Evolutionary conservation across 1,284 basidiomycete genomes (phyloP).

Genomic region (Flammula alnicola): DNA sequence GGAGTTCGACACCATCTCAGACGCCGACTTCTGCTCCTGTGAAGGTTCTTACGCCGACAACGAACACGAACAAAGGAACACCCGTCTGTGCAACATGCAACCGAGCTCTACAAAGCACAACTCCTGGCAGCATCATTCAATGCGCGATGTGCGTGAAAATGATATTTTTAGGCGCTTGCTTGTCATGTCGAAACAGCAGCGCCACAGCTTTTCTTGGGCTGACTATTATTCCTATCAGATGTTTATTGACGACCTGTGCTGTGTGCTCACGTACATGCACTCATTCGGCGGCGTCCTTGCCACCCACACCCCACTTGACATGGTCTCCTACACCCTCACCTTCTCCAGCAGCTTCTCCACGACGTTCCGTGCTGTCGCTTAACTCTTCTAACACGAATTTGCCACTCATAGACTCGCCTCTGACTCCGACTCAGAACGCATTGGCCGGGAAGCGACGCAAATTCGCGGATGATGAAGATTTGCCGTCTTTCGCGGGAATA

Average conservation of each 20-base stretch:
- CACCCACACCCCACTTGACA: slow-evolving; percentile 39
- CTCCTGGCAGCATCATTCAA: slow-evolving; percentile 11
- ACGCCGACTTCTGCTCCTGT: background rate
- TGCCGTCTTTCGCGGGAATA: slow-evolving; percentile 2
- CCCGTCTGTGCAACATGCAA: slow-evolving; percentile 17
- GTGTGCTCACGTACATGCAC: slow-evolving; percentile 42
- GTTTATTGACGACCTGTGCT: slow-evolving; percentile 34
- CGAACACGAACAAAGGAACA: background rate
- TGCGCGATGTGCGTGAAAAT: slow-evolving; percentile 11
- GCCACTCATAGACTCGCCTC: slow-evolving; percentile 2
- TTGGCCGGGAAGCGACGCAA: slow-evolving; percentile 33
- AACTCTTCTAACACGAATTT: slow-evolving; percentile 33
- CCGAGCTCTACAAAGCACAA: slow-evolving; percentile 8
- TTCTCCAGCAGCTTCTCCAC: slow-evolving; percentile 28
- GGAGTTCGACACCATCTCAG: background rate
- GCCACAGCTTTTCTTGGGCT: slow-evolving; percentile 1
- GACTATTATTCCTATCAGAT: slow-evolving; percentile 28
- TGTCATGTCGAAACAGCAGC: slow-evolving; percentile 4
- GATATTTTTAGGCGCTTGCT: slow-evolving; percentile 11
- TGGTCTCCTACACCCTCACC: slow-evolving; percentile 35
- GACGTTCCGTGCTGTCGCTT: slow-evolving; percentile 30
- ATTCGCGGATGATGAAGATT: slow-evolving; percentile 26
- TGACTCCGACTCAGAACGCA: background rate
- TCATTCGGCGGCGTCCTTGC: slow-evolving; percentile 32
- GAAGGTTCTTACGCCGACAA: background rate